Percentiles rank a stretch among this genome's conserved stretches.
These are phyloP conservation scores for Cephalotrichum gorgonifer DNA, from an alignment of 2,329 filamentous ascomycete genomes.

Conservation along the genomic window DNA sequence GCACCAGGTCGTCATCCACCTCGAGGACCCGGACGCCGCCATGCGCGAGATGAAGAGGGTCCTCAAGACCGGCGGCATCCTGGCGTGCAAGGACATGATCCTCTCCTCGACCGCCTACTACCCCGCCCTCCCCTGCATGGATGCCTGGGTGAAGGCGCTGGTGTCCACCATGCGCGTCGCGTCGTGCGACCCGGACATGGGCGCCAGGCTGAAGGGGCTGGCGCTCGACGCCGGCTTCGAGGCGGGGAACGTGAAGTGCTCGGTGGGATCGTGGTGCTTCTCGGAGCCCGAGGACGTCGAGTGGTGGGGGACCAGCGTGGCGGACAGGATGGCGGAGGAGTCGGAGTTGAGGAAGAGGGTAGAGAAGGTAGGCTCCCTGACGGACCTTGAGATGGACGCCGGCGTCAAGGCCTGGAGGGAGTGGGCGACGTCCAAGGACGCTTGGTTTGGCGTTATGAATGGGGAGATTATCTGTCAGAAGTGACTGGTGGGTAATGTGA, in stretches of 20 bases:
- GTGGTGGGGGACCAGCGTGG: constrained; percentile 5
- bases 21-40: constrained; percentile 21
- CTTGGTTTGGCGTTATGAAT: constrained; percentile 7
- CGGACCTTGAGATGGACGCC: background rate
- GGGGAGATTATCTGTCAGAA: constrained; percentile 4
- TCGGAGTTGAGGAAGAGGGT: background rate
- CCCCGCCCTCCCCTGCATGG: background rate
- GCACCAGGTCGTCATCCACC: constrained; percentile 31
- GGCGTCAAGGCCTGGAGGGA: background rate
- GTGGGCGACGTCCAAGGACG: constrained; percentile 1
- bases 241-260: background rate
- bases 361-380: background rate
- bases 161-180: background rate
- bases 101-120: constrained; percentile 36
- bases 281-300: background rate
- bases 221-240: constrained; percentile 2
- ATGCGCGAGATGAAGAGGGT: constrained; percentile 31
- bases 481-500: background rate
- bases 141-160: background rate
- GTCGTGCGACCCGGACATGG: constrained; percentile 5
- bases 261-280: constrained; percentile 4
- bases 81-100: constrained; percentile 48
- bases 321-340: constrained; percentile 3
- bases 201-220: background rate
- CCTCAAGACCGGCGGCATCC: constrained; percentile 28